phyloP scores from a whole-genome alignment of 495 filamentous ascomycete species.

The Lophiostoma macrostomum region DNA sequence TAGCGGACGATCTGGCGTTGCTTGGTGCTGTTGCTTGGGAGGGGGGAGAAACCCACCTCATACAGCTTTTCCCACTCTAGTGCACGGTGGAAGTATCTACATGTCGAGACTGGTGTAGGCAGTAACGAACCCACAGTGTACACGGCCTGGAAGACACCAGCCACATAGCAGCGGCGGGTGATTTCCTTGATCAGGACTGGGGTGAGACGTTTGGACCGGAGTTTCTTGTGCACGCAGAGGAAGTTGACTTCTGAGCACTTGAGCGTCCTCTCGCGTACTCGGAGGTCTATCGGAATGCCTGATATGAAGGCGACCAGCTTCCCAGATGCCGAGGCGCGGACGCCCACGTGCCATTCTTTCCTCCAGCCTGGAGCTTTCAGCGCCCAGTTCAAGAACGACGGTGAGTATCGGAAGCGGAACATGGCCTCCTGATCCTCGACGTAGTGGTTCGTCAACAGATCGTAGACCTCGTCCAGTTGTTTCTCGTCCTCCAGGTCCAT shows the following conservation, averaged over 20 bases:
- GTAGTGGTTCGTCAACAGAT: conserved; percentile 85
- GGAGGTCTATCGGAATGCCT: conserved; percentile 77
- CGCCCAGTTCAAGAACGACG: conserved; percentile 86
- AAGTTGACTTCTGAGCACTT: conserved; percentile 93
- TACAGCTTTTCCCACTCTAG: conserved; percentile 94
- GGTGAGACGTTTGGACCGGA: conserved; percentile 84
- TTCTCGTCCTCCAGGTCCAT: conserved; percentile 72
- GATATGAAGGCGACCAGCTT: conserved; percentile 94
- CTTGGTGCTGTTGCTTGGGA: conserved; percentile 77
- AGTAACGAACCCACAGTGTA: conserved; percentile 90
- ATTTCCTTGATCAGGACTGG: conserved; percentile 97
- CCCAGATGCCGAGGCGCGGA: conserved; percentile 70
- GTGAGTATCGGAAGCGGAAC: conserved; percentile 95
- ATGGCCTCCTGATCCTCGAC: conserved; percentile 95
- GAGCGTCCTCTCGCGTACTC: conserved; percentile 71
- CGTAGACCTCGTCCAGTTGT: conserved; percentile 79
- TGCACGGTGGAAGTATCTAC: conserved; percentile 89
- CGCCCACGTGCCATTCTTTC: conserved; percentile 92
- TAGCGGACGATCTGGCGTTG: conserved; percentile 76
- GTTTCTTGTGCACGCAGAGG: conserved; percentile 95
- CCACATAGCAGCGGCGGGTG: conserved; percentile 80
- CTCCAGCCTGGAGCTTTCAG: conserved; percentile 93
- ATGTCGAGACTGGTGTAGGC: conserved; percentile 85
- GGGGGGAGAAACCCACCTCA: conserved; percentile 84
- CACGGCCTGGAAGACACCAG: conserved; percentile 86